These are phyloP conservation scores for Adansonia digitata DNA, from an alignment of 345 rosid genomes.

Conservation along the genomic window DNA sequence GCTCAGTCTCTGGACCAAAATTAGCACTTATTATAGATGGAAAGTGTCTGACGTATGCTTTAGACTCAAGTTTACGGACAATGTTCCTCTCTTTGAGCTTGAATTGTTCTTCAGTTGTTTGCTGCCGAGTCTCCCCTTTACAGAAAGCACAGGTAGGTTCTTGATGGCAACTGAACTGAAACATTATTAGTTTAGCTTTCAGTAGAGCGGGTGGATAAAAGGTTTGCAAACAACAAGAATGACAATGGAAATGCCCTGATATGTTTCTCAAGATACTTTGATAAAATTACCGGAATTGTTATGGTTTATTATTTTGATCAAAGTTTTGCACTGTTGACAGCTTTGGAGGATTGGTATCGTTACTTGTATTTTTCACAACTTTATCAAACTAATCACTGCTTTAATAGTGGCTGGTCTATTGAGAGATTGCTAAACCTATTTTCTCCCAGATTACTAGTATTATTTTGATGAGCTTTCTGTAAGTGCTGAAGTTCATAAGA, in stretches of 20 bases:
- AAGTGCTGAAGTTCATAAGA: neutral
- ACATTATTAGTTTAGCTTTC: constrained; percentile 8
- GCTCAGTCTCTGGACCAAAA: constrained; percentile 65
- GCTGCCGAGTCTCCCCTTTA: constrained; percentile 98
- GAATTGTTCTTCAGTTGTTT: constrained; percentile 93
- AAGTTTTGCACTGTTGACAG: neutral
- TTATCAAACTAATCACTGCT: neutral
- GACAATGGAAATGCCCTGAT: neutral
- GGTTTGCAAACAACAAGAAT: neutral
- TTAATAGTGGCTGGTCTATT: neutral
- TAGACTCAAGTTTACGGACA: constrained; percentile 83
- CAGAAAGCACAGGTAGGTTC: constrained; percentile 94
- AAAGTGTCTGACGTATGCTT: constrained; percentile 93
- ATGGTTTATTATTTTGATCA: neutral
- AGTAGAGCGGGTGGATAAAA: neutral
- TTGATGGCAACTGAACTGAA: constrained; percentile 2
- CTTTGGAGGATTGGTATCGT: neutral
- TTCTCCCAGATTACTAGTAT: neutral
- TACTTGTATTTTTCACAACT: neutral
- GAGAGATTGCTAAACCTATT: neutral
- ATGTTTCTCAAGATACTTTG: neutral
- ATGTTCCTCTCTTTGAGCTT: constrained; percentile 86
- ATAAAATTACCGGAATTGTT: neutral
- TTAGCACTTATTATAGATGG: constrained; percentile 89
- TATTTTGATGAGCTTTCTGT: neutral